These are phyloP conservation scores for Jatropha multifida DNA, from an alignment of 441 rosid species.

Conservation along the genomic window DNA sequence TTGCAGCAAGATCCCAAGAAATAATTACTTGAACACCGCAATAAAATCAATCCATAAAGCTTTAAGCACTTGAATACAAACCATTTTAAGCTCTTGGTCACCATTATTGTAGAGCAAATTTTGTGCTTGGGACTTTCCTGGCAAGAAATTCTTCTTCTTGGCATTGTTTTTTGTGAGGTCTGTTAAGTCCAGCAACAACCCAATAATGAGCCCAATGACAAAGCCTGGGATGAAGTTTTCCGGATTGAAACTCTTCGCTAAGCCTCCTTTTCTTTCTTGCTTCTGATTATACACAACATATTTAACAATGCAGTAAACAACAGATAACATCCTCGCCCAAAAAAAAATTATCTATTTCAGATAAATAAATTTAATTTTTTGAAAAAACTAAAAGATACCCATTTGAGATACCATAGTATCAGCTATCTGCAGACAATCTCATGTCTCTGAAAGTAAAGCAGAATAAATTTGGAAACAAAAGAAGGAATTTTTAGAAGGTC, in stretches of 20 bases:
- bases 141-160: constrained; percentile 56
- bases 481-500: neutral
- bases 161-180: constrained; percentile 39
- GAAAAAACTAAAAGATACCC: constrained; percentile 1
- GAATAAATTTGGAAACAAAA: neutral
- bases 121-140: constrained; percentile 52
- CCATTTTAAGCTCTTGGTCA: constrained; percentile 87
- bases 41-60: neutral
- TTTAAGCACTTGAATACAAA: constrained; percentile 18
- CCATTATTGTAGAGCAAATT: constrained; percentile 35
- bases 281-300: constrained; percentile 23
- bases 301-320: neutral
- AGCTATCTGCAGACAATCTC: neutral
- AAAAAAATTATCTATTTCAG: neutral
- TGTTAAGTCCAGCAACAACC: constrained; percentile 69
- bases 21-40: neutral
- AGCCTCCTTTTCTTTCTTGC: constrained; percentile 44
- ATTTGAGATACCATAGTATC: neutral
- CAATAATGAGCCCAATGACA: constrained; percentile 78
- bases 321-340: neutral
- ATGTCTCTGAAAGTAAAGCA: neutral
- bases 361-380: neutral
- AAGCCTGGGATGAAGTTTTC: constrained; percentile 85
- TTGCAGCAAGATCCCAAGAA: neutral
- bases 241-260: constrained; percentile 62